Evolutionary conservation across 306 rosid genomes (phyloP).

Genomic region (Quercus mongolica): DNA sequence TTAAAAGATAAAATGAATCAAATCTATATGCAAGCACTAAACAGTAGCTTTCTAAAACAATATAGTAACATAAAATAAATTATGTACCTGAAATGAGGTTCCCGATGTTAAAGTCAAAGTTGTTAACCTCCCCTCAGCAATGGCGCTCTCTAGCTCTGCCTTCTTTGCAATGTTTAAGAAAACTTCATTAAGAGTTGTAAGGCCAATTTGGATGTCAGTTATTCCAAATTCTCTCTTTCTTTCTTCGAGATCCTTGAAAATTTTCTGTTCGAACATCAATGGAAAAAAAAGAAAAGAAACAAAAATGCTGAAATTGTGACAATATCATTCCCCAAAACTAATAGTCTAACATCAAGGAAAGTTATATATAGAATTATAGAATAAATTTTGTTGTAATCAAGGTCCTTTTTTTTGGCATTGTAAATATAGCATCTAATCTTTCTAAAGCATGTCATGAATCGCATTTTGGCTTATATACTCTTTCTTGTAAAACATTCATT

Average conservation of each 20-base stretch:
- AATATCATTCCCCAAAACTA: background rate
- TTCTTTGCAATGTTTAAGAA: slow-evolving; percentile 74
- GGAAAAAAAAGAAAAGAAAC: background rate
- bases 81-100: slow-evolving; percentile 40
- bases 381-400: too few species aligned
- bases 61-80: background rate
- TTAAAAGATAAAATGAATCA: too few species aligned
- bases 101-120: slow-evolving; percentile 68
- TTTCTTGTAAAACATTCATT: too few species aligned
- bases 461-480: too few species aligned
- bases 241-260: slow-evolving; percentile 68
- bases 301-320: background rate
- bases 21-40: too few species aligned
- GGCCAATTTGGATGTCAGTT: slow-evolving; percentile 76
- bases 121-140: slow-evolving; percentile 59
- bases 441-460: too few species aligned
- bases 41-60: too few species aligned
- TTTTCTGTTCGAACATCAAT: slow-evolving; percentile 31
- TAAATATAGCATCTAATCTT: too few species aligned
- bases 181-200: slow-evolving; percentile 85
- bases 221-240: slow-evolving; percentile 68
- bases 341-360: too few species aligned
- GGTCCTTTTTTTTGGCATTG: too few species aligned
- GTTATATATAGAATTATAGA: too few species aligned
- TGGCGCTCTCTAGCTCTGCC: slow-evolving; percentile 81